Percentiles rank a stretch among this genome's conserved stretches.
Evolutionary conservation across 352 stramenopile genomes (phyloP).

Genomic region (Globisporangium heterothallicum): DNA sequence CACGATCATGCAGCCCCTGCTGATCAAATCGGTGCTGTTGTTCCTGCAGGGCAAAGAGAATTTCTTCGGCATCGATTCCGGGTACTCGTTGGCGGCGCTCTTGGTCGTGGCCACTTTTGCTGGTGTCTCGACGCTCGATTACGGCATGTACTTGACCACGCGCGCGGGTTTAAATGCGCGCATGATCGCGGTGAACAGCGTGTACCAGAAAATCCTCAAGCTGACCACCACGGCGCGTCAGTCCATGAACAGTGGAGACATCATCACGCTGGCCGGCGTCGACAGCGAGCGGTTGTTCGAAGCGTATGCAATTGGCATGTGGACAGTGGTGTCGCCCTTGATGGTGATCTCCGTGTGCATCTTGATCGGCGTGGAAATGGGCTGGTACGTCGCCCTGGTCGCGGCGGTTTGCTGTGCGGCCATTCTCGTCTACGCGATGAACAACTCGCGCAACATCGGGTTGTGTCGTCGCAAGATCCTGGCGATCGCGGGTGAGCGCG

Average conservation of each 20-base stretch:
- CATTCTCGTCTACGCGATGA: slow-evolving; percentile 17
- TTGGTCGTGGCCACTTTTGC: slow-evolving; percentile 10
- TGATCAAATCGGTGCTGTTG: slow-evolving; percentile 29
- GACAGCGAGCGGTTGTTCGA: slow-evolving; percentile 52
- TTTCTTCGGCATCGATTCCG: slow-evolving; percentile 19
- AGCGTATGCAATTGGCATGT: slow-evolving; percentile 37
- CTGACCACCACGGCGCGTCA: slow-evolving; percentile 37
- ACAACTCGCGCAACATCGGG: slow-evolving; percentile 27
- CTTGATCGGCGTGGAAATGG: slow-evolving; percentile 15
- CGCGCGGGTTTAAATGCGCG: slow-evolving; percentile 40
- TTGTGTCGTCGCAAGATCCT: slow-evolving; percentile 29
- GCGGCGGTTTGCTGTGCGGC: slow-evolving; percentile 8
- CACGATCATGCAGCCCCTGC: slow-evolving; percentile 25
- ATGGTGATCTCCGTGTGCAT: slow-evolving; percentile 21
- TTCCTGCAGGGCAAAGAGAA: slow-evolving; percentile 16
- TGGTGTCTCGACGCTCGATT: slow-evolving; percentile 33
- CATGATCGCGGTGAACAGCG: slow-evolving; percentile 13
- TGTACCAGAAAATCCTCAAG: slow-evolving; percentile 50
- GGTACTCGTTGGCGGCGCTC: slow-evolving; percentile 13
- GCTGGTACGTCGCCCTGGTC: slow-evolving; percentile 19
- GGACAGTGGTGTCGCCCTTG: slow-evolving; percentile 25
- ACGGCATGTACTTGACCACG: slow-evolving; percentile 36
- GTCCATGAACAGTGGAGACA: slow-evolving; percentile 44
- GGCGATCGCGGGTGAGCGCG: slow-evolving; percentile 49
- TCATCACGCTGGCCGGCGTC: slow-evolving; percentile 48